Percentiles rank a stretch among this genome's conserved stretches.
Evolutionary conservation across 2,329 filamentous ascomycete genomes (phyloP).

Genomic region (Colletotrichum magnum): DNA sequence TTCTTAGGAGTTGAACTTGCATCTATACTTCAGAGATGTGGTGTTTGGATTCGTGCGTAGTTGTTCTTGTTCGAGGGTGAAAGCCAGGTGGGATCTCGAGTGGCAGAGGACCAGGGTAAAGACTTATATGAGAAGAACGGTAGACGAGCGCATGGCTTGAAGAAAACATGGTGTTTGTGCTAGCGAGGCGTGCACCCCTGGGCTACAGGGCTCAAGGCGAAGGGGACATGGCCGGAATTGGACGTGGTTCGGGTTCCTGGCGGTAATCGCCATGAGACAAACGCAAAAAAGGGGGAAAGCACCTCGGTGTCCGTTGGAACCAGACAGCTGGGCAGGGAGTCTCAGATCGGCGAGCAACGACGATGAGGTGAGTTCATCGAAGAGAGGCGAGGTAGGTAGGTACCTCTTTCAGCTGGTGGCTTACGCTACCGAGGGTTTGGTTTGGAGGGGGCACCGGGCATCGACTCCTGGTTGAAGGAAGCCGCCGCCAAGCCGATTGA

Average conservation of each 20-base stretch:
- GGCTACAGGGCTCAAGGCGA: not conserved
- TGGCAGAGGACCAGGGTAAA: not conserved
- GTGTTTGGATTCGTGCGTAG: not conserved
- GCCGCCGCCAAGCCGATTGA: conserved; percentile 8
- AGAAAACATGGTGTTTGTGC: conserved; percentile 14
- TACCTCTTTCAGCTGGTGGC: conserved; percentile 6
- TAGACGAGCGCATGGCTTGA: conserved; percentile 7
- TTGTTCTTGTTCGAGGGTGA: not conserved
- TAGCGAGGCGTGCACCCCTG: conserved; percentile 20
- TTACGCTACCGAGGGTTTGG: conserved; percentile 21
- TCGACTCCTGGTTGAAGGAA: not conserved
- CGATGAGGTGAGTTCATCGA: conserved; percentile 19
- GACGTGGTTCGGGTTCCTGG: conserved; percentile 12
- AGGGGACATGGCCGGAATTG: conserved; percentile 27
- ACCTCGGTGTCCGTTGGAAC: conserved; percentile 21
- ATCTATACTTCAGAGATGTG: conserved; percentile 7
- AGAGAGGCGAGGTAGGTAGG: too few relatives aligned
- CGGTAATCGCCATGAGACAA: conserved; percentile 20
- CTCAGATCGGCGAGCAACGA: not conserved
- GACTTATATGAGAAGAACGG: conserved; percentile 28
- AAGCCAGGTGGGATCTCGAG: not conserved
- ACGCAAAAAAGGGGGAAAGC: conserved; percentile 19
- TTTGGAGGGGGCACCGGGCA: not conserved
- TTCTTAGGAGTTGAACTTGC: not conserved
- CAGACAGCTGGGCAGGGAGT: conserved; percentile 19